Evolutionary conservation across 345 rosid species (phyloP), one percentile per base, ranked within the genome.

Genomic region (Syzygium aqueum): DNA sequence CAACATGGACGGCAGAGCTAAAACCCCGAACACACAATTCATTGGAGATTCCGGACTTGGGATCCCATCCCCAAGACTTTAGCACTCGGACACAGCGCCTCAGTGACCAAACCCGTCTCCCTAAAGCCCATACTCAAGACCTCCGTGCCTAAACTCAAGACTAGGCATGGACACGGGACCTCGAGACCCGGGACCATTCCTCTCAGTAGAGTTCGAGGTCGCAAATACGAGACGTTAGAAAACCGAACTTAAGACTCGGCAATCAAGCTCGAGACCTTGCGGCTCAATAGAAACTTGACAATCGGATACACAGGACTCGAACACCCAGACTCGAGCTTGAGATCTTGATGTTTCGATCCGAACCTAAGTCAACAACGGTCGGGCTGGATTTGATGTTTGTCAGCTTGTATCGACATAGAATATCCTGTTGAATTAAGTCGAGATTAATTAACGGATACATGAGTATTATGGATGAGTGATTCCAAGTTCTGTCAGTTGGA

Each of bases 181-280:
- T 59, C 12, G 3, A 59, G 78, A 33, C 78, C 23, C 13, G 17
- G 19, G 1, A 67, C 46, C 46, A 33, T 11, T 33, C 78, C 78
- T 8, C 13, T 4, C 2, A 0, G 3, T 4, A 30, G 65, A 17
- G 19, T 67, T 12, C 3, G 43, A 17, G 25, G 46, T 40, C 46
- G 46, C 7, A 2, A 23, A 67, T 43, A 67, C 2, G 13, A 33
- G 80, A 33, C 3, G 25, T 3, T 33, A 33, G 1, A 73, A 33
- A 33, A 23, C 49, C 25, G 0, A 33, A 73, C 1, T 73, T 19
- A 33, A 73, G 22, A 40, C 46, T 33, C 2, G 4, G 25, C 25
- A 9, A 1, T 37, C 25, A 10, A 33, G 19, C 43, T 33, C 7
- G 13, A 33, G 43, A 33, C 46, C 80, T 19, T 0, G 6, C 0